phyloP scores from a whole-genome alignment of 2,329 filamentous ascomycete genomes.

The Allantophomopsis lycopodina region DNA sequence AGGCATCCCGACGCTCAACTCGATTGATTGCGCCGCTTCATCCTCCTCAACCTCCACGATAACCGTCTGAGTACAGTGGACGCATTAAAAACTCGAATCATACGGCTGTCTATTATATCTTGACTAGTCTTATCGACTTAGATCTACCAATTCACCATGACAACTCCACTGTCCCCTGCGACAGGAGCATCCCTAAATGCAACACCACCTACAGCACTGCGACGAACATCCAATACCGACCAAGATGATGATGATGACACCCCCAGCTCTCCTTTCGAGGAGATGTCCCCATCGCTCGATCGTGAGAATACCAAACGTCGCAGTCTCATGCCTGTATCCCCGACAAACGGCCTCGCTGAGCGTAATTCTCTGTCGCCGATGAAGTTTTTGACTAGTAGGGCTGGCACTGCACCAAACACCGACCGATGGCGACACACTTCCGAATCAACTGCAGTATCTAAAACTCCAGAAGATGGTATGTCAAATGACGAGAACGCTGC shows the following conservation, averaged over 20 bases:
- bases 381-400: slow-evolving; percentile 16
- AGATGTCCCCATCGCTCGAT: slow-evolving; percentile 10
- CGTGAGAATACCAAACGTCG: slow-evolving; percentile 9
- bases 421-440: slow-evolving; percentile 9
- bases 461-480: too few relatives aligned
- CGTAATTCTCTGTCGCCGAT: slow-evolving; percentile 11
- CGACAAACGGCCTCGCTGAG: slow-evolving; percentile 13
- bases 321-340: slow-evolving; percentile 7
- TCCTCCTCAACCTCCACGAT: too few relatives aligned
- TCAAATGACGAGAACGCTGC: slow-evolving; percentile 4
- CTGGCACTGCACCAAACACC: slow-evolving; percentile 6
- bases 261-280: slow-evolving; percentile 16
- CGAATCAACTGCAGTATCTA: slow-evolving; percentile 6
- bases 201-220: neutral
- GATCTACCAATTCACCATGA: neutral
- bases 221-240: neutral
- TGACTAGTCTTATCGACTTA: too few relatives aligned
- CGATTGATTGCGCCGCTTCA: too few relatives aligned
- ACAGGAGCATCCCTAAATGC: neutral
- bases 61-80: too few relatives aligned
- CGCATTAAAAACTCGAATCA: too few relatives aligned
- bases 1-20: too few relatives aligned
- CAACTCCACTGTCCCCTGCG: neutral
- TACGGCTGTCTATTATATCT: too few relatives aligned
- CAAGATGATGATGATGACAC: slow-evolving; percentile 12